Evolutionary conservation across 2,329 filamentous ascomycete species (phyloP), one percentile per base, ranked within the genome.

Genomic region (Coniochaeta sp.): DNA sequence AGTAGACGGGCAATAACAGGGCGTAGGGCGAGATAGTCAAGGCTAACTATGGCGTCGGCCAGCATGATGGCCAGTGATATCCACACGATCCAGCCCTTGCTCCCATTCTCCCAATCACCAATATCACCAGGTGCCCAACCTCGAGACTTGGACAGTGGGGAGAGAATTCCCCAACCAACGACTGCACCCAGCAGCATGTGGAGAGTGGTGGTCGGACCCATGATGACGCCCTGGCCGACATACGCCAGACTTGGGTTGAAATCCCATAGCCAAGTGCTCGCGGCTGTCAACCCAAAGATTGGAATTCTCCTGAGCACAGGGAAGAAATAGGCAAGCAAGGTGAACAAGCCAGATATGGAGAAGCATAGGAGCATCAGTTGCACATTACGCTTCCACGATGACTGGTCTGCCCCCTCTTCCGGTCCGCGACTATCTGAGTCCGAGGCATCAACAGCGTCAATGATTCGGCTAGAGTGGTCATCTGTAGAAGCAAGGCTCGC

Each of bases 21-120:
- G 3, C 84, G 84, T 2, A 89, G 65, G 1, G 89, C 78, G 44
- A 97, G 82, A 79, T 93, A 92, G 1, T 89, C 86, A 10, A 99
- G 83, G 67, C 90, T 97, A 63, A 98, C 84, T 3, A 99, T 81
- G 0, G 93, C 91, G 73, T 99, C 95, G 24, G 91, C 90, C 28
- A 99, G 81, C 95, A 99, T 99, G 65, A 99, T 97, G 3, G 95
- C 91, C 32, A 99, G 78, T 36, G 91, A 96, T 2, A 96, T 81
- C 95, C 95, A 99, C 0, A 99, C 91, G 62, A 99, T 98, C 95
- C 95, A 99, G 42, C 93, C 95, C 75, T 98, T 97, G 71, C 91
- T 96, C 10, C 95, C 95, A 17, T 81, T 85, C 61, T 93, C 90
- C 95, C 95, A 99, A 71, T 96, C 90, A 59, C 85, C 82, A 0